Percentiles rank a stretch among this genome's conserved stretches.
phyloP scores from a whole-genome alignment of 1,284 basidiomycete species.

The Thelephora terrestris region DNA sequence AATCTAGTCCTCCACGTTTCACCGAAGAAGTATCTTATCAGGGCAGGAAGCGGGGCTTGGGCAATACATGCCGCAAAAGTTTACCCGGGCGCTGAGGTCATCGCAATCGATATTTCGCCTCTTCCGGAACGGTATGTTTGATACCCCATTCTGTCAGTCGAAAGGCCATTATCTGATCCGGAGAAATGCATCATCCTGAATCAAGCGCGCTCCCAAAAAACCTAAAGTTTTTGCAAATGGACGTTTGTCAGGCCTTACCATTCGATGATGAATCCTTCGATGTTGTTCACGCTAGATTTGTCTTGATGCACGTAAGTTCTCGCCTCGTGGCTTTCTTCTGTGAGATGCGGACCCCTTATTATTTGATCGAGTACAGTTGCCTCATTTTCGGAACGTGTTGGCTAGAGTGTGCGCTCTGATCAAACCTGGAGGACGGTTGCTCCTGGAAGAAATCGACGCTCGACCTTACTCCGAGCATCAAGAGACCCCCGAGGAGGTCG shows the following conservation, averaged over 20 bases:
- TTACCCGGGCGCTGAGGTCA: conserved; percentile 16
- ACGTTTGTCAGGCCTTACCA: conserved; percentile 9
- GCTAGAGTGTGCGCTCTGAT: background rate
- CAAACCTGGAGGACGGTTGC: background rate
- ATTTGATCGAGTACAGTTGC: background rate
- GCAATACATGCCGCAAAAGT: conserved; percentile 15
- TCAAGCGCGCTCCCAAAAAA: conserved; percentile 9
- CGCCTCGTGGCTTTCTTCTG: background rate
- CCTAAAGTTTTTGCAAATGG: conserved; percentile 12
- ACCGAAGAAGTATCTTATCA: background rate
- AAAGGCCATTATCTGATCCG: background rate
- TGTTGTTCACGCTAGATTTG: conserved; percentile 16
- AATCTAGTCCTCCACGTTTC: background rate
- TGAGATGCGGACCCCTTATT: background rate
- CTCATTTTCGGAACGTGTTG: background rate
- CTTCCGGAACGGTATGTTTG: conserved; percentile 12
- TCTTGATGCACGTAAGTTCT: conserved; percentile 14
- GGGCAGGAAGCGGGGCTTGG: conserved; percentile 7
- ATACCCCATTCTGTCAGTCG: background rate
- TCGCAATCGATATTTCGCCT: conserved; percentile 14
- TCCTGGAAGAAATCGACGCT: background rate
- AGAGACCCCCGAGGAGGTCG: too few species aligned
- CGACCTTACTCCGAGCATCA: too few species aligned
- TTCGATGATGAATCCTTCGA: conserved; percentile 14
- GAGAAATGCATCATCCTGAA: background rate